A percentile compares a stretch with the other conserved stretches of the same genome.
Evolutionary conservation across 495 filamentous ascomycete species (phyloP).

Genomic region (Hypoxylon fuscum): DNA sequence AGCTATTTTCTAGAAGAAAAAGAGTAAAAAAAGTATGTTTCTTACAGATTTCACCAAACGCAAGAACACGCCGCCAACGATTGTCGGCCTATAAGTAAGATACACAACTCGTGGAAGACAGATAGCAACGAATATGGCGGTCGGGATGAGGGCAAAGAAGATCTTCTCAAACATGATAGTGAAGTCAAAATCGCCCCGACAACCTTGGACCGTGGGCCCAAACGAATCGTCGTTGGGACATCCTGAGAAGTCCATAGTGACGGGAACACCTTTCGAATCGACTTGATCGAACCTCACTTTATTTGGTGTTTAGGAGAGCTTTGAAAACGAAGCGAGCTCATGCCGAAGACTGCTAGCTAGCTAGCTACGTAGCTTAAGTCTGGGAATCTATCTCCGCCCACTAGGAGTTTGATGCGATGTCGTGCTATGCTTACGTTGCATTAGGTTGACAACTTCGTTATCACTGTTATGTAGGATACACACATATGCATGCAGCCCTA

Average conservation of each 20-base stretch:
- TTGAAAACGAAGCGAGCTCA: background rate
- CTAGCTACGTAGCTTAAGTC: too few relatives aligned
- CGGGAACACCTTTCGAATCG: background rate
- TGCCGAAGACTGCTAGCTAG: background rate
- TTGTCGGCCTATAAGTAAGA: slow-evolving; percentile 54
- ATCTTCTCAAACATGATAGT: slow-evolving; percentile 67
- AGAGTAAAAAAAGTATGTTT: background rate
- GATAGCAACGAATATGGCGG: slow-evolving; percentile 58
- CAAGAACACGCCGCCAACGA: slow-evolving; percentile 54
- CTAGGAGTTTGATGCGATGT: background rate
- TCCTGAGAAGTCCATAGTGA: slow-evolving; percentile 18
- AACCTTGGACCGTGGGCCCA: slow-evolving; percentile 21
- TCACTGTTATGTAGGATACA: too few relatives aligned
- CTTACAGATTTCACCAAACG: slow-evolving; percentile 58
- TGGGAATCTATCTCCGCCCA: background rate
- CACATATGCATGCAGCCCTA: too few relatives aligned
- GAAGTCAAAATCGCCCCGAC: slow-evolving; percentile 62
- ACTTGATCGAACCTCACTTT: background rate
- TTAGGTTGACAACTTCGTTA: background rate
- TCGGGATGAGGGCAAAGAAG: slow-evolving; percentile 61
- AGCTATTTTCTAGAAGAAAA: slow-evolving; percentile 1
- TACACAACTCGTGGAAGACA: slow-evolving; percentile 57
- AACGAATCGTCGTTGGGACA: slow-evolving; percentile 20
- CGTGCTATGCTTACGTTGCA: background rate
- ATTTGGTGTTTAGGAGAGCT: background rate